These are phyloP conservation scores for Colletotrichum falcatum DNA, from an alignment of 2,329 filamentous ascomycete genomes.

Conservation along the genomic window DNA sequence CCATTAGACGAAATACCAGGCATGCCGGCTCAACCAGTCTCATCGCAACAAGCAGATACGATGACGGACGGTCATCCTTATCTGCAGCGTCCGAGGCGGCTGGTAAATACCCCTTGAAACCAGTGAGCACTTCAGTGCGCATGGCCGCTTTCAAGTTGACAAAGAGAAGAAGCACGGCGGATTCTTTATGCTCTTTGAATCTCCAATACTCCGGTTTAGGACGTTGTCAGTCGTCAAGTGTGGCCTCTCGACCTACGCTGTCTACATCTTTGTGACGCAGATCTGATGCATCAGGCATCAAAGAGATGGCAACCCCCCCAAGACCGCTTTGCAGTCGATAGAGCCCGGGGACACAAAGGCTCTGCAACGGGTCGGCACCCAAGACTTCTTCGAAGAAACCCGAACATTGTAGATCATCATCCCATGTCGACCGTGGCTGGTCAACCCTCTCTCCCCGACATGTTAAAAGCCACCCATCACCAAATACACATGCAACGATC, in stretches of 20 bases:
- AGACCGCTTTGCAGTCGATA: background rate
- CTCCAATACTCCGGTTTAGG: too few relatives aligned
- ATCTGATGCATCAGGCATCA: background rate
- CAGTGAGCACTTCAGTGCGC: too few relatives aligned
- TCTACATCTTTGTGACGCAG: background rate
- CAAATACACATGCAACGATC: background rate
- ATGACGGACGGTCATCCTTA: background rate
- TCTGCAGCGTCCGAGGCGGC: background rate
- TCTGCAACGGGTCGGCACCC: background rate
- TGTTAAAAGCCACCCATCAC: background rate
- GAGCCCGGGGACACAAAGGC: background rate
- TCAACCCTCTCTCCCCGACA: background rate
- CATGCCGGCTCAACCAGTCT: too few relatives aligned
- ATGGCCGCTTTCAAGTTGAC: background rate
- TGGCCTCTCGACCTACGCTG: background rate
- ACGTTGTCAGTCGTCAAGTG: background rate
- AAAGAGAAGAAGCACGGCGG: fast-evolving
- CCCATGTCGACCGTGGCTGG: too few relatives aligned
- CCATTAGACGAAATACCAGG: background rate
- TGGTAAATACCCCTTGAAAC: background rate
- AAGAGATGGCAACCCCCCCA: background rate
- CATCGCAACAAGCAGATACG: background rate
- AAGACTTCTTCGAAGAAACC: background rate
- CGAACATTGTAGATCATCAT: background rate
- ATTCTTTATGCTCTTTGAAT: background rate